A percentile compares a stretch with the other conserved stretches of the same genome.
These are phyloP conservation scores for Parathielavia appendiculata DNA, from an alignment of 495 filamentous ascomycete genomes.

Conservation along the genomic window DNA sequence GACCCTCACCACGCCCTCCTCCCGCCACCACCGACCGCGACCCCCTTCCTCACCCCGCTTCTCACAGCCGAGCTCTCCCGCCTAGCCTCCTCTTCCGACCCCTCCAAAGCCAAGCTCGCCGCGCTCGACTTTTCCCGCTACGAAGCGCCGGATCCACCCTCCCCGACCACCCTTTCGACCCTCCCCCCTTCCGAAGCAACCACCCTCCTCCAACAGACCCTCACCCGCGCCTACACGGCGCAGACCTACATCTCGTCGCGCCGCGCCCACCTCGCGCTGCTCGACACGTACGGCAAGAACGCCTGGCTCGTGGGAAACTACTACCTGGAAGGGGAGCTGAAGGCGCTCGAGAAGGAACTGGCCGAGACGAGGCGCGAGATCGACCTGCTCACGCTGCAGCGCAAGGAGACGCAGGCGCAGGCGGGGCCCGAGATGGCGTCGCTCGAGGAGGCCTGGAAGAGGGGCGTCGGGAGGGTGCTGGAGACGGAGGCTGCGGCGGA, in stretches of 20 bases:
- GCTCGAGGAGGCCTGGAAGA: constrained; percentile 68
- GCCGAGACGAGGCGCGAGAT: constrained; percentile 57
- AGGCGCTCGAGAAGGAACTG: constrained; percentile 71
- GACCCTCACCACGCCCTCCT: constrained; percentile 41
- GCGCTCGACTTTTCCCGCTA: constrained; percentile 81
- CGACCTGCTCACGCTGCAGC: constrained; percentile 63
- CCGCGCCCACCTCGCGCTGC: constrained; percentile 62
- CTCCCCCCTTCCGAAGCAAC: background rate
- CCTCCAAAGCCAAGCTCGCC: constrained; percentile 39
- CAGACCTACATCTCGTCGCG: constrained; percentile 62
- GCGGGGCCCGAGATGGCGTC: constrained; percentile 60
- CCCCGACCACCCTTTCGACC: constrained; percentile 19
- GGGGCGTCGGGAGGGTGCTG: constrained; percentile 62
- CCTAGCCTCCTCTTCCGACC: constrained; percentile 15
- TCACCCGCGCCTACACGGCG: constrained; percentile 54
- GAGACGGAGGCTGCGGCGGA: constrained; percentile 76
- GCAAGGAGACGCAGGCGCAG: constrained; percentile 62
- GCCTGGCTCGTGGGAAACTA: constrained; percentile 84
- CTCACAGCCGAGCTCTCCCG: constrained; percentile 57
- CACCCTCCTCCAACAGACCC: constrained; percentile 11
- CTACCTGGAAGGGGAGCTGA: constrained; percentile 67
- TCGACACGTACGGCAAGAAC: constrained; percentile 80
- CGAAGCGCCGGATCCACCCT: constrained; percentile 49
- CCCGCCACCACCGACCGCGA: constrained; percentile 28
- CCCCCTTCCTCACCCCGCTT: constrained; percentile 52